Conservation (phyloP, 352 stramenopile species). For the Lagenidium giganteum region DNA sequence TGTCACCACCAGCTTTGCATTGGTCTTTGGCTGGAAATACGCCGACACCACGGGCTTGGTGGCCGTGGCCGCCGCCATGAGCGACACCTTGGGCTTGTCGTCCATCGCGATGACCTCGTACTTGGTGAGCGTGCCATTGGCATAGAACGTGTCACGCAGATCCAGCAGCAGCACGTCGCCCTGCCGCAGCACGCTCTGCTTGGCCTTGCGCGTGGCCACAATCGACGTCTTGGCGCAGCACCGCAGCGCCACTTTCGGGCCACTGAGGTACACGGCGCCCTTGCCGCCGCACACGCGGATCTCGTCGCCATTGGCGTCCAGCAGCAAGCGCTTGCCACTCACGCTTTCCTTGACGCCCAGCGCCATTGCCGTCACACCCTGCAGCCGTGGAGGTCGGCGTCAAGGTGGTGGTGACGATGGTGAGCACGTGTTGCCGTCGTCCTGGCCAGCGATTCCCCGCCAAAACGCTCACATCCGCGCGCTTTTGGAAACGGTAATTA, state of each 20-base stretch:
- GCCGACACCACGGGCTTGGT: too few relatives aligned
- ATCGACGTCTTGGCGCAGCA: conserved; percentile 62
- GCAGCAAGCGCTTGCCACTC: conserved; percentile 33
- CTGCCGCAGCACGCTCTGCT: conserved; percentile 54
- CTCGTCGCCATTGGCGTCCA: conserved; percentile 32
- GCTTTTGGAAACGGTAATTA: too few relatives aligned
- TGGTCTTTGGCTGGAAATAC: too few relatives aligned
- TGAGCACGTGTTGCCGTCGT: too few relatives aligned
- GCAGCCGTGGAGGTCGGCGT: too few relatives aligned
- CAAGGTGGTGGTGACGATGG: too few relatives aligned
- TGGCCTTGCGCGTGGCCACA: conserved; percentile 45
- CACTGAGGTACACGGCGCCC: conserved; percentile 46
- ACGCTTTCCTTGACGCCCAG: conserved; percentile 64
- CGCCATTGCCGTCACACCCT: too few relatives aligned
- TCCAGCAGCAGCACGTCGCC: conserved; percentile 53
- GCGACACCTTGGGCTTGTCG: too few relatives aligned
- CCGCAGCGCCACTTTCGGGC: conserved; percentile 48
- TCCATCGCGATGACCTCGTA: conserved; percentile 59
- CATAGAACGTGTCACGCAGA: conserved; percentile 53
- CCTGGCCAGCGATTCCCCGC: too few relatives aligned
- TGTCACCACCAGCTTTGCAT: conserved; percentile 1
- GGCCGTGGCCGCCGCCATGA: too few relatives aligned
- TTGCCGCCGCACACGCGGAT: conserved; percentile 47
- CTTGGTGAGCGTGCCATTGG: conserved; percentile 68
- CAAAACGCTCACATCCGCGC: conserved; percentile 5